Evolutionary conservation across 306 rosid species (phyloP), one percentile per base, ranked within the genome.

Genomic region (Alnus rubra): DNA sequence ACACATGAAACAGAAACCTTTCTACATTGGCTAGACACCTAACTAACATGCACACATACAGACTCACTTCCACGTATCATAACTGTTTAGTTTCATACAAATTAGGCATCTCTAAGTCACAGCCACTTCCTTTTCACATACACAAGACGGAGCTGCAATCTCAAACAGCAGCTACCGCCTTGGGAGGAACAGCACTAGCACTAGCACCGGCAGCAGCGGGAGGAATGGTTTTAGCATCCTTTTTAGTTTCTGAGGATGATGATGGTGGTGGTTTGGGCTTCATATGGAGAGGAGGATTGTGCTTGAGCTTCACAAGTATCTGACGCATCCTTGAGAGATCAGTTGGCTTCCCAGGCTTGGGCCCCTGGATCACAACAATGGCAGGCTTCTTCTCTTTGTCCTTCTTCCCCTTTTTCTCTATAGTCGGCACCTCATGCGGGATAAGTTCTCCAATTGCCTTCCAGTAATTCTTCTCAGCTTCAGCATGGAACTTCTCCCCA

Each of bases 341-440:
- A 65, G 94, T 88, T 13, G 92, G 92, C 77, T 88, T 88, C 81
- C 94, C 92, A 7, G 92, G 94, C 76, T 90, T 90, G 7, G 92
- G 92, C 11, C 92, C 95, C 31, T 87, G 91, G 35, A 90, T 69
- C 68, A 90, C 92, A 80, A 80, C 81, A 13, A 85, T 35, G 3
- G 88, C 81, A 35, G 86, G 88, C 75, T 84, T 85, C 83, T 85
- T 90, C 78, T 86, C 90, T 73, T 71, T 85, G 55, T 85, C 92
- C 71, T 87, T 88, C 79, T 90, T 90, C 53, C 88, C 89, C 78
- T 82, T 88, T 50, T 74, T 89, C 80, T 85, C 91, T 68, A 88
- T 78, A 9, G 84, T 69, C 16, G 87, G 81, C 71, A 90, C 85
- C 83, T 88, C 95, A 28, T 50, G 82, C 7, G 92, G 92, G 65